Percentiles rank a stretch among this genome's conserved stretches.
Evolutionary conservation across 139 green algal genomes (phyloP).

Genomic region (Limnomonas spitsbergensis): DNA sequence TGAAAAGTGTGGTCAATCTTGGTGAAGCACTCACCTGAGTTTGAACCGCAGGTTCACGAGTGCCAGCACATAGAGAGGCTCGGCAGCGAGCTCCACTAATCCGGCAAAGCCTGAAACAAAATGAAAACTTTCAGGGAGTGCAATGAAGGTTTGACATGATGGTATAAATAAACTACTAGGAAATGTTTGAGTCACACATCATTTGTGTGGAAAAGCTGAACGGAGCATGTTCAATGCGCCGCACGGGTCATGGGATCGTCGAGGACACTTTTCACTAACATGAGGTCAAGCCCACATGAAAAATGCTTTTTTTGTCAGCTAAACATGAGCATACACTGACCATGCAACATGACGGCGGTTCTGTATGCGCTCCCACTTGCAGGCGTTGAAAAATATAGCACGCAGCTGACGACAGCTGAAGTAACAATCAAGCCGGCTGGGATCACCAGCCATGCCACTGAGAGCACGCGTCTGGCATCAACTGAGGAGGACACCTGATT

Average conservation of each 20-base stretch:
- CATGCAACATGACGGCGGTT: slow-evolving; percentile 50
- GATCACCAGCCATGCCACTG: slow-evolving; percentile 44
- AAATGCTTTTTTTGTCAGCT: too few relatives aligned
- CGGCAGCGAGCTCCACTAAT: slow-evolving; percentile 62
- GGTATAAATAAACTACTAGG: not conserved
- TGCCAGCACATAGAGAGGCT: slow-evolving; percentile 79
- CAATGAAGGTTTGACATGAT: not conserved
- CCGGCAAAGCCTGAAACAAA: slow-evolving; percentile 51
- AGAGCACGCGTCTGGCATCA: slow-evolving; percentile 30
- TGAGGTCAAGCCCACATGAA: too few relatives aligned
- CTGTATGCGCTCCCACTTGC: not conserved
- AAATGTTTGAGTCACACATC: too few relatives aligned
- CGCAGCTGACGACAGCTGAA: slow-evolving; percentile 23
- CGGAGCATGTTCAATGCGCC: too few relatives aligned
- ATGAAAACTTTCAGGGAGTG: not conserved
- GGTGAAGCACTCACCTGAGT: slow-evolving; percentile 19
- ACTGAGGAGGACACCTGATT: not conserved
- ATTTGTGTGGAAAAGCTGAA: too few relatives aligned
- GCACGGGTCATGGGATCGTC: too few relatives aligned
- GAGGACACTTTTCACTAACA: too few relatives aligned
- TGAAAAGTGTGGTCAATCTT: not conserved
- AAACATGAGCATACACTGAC: too few relatives aligned
- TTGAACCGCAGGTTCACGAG: slow-evolving; percentile 56
- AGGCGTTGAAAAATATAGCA: not conserved
- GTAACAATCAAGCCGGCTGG: slow-evolving; percentile 50